Percentiles rank a stretch among this genome's conserved stretches.
These are phyloP conservation scores for Erysimum pusillum DNA, from an alignment of 441 rosid genomes.

Conservation along the genomic window DNA sequence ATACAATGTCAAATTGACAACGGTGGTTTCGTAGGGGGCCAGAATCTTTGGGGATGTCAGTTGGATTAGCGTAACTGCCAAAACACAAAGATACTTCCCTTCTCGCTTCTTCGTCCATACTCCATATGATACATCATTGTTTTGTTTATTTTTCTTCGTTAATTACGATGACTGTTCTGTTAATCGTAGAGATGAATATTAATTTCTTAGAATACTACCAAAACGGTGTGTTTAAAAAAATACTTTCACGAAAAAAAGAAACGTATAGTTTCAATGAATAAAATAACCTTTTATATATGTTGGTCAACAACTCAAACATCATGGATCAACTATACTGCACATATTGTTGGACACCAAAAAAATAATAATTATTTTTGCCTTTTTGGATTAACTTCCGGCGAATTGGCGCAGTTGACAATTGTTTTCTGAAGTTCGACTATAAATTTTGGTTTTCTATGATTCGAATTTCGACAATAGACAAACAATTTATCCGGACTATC, in stretches of 20 bases:
- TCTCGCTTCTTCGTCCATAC: constrained; percentile 17
- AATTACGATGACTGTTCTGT: constrained; percentile 10
- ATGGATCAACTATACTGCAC: neutral
- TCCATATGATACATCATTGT: neutral
- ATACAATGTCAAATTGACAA: neutral
- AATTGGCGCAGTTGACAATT: neutral
- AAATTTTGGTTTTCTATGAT: neutral
- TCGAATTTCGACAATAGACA: no score
- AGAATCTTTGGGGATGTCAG: constrained; percentile 37
- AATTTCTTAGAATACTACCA: neutral
- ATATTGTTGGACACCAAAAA: no score
- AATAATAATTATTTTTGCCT: neutral
- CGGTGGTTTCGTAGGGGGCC: constrained; percentile 33
- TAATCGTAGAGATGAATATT: neutral
- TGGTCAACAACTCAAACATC: constrained; percentile 21
- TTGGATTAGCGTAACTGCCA: constrained; percentile 38
- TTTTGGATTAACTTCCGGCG: neutral
- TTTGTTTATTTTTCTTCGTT: constrained; percentile 28
- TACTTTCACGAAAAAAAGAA: neutral
- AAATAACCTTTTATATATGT: neutral
- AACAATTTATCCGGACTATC: neutral
- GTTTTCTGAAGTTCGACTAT: neutral
- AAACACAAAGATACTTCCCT: constrained; percentile 37
- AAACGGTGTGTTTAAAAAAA: neutral
- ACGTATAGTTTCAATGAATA: neutral